Evolutionary conservation across 768 basidiomycete genomes (phyloP).

Genomic region (Psilocybe azurescens): DNA sequence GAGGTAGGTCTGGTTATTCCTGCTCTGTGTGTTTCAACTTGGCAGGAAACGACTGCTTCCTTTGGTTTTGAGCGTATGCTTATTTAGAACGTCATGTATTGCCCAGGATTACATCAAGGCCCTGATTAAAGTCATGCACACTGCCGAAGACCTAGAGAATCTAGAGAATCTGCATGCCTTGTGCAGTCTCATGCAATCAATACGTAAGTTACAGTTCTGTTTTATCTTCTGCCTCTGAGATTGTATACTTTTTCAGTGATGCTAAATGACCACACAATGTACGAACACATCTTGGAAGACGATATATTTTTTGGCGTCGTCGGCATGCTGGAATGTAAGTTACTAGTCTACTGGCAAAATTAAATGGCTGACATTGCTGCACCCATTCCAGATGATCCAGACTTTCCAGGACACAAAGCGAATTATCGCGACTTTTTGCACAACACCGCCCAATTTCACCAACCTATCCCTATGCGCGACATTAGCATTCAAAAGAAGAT

Average conservation of each 20-base stretch:
- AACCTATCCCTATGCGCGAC: slow-evolving; percentile 87
- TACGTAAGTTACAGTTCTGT: slow-evolving; percentile 55
- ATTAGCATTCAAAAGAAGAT: slow-evolving; percentile 81
- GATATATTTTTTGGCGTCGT: slow-evolving; percentile 92
- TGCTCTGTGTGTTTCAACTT: background rate
- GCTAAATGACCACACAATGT: slow-evolving; percentile 93
- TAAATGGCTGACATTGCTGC: slow-evolving; percentile 12
- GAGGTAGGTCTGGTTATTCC: slow-evolving; percentile 58
- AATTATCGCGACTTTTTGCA: slow-evolving; percentile 95
- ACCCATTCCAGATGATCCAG: slow-evolving; percentile 81
- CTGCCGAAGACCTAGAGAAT: slow-evolving; percentile 93
- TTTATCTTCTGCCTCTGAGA: slow-evolving; percentile 1
- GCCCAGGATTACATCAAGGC: slow-evolving; percentile 85
- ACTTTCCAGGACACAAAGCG: slow-evolving; percentile 95
- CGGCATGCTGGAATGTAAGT: slow-evolving; percentile 95
- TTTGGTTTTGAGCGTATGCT: too few species aligned
- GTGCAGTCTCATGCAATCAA: slow-evolving; percentile 92
- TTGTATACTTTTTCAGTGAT: slow-evolving; percentile 60
- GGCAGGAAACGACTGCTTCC: too few species aligned
- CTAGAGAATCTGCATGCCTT: slow-evolving; percentile 89
- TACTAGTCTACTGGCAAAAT: slow-evolving; percentile 15
- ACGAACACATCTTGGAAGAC: slow-evolving; percentile 94
- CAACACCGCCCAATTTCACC: slow-evolving; percentile 82
- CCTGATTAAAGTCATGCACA: slow-evolving; percentile 81
- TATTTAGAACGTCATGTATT: slow-evolving; percentile 16